Evolutionary conservation across 768 basidiomycete genomes (phyloP).

Genomic region (Amanita molliuscula): DNA sequence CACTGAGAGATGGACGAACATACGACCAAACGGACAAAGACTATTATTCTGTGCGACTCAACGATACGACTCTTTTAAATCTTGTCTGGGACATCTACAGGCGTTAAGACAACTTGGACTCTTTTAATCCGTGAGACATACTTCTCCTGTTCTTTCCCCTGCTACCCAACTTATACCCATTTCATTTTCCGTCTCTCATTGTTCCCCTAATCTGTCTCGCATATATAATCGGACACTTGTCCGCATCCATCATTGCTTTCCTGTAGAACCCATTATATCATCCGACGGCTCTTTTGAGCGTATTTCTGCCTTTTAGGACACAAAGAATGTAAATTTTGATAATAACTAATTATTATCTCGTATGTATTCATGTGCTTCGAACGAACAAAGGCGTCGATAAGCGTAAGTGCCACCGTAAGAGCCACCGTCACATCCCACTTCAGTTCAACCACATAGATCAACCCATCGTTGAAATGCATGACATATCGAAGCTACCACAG

Average conservation of each 20-base stretch:
- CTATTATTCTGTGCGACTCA: slow-evolving; percentile 3
- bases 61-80: background rate
- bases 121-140: background rate
- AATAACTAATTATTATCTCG: background rate
- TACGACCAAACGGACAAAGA: background rate
- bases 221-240: background rate
- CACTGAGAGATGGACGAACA: slow-evolving; percentile 5
- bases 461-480: background rate
- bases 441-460: background rate
- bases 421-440: background rate
- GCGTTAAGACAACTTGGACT: background rate
- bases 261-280: background rate
- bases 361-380: background rate
- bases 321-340: background rate
- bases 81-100: slow-evolving; percentile 3
- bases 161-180: background rate
- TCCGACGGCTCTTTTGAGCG: background rate
- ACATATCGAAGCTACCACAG: background rate
- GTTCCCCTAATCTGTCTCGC: background rate
- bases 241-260: background rate
- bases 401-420: too few species aligned
- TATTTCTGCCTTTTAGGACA: background rate
- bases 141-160: background rate
- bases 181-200: background rate
- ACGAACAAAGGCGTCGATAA: background rate